Base-by-base conservation (phyloP, 139 green algal species). In the Chlamydomonas incerta region DNA sequence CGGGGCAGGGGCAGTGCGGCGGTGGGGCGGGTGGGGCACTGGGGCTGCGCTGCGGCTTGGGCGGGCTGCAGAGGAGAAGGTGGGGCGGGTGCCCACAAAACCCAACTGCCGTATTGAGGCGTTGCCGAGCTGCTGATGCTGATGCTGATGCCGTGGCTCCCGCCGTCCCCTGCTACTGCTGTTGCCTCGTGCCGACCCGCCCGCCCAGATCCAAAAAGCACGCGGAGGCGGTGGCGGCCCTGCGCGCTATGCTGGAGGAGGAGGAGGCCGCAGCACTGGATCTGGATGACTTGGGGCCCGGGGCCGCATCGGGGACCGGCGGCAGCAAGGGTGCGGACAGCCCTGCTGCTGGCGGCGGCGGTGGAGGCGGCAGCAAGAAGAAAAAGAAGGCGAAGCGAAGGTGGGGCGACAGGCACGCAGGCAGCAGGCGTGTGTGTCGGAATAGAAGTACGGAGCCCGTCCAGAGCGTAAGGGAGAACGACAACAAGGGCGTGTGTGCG, bases 201-300 rank as follows among this genome's bases (percentile, higher is more conserved):
- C n/a, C n/a, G n/a, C n/a, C n/a, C n/a, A n/a, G 90, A 63, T 96
- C 91, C 35, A 96, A 94, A 87, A 96, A 97, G 85, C 96, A 98
- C 81, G 35, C 76, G 76, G 91, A 97, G 67, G 80, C 90, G 35
- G 46, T 93, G 50, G 88, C 90, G n/a, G 68, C 76, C 21, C 85
- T 96, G 74, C 79, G 86, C 47, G 87, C 84, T 28, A 71, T 93
- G 58, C 72, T 96, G 79, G 68, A 93, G 37, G 90, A 91, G 60
- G 93, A 96, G 74, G 93, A 95, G 72, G 86, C 31, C 26, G 80
- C 65, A 29, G 67, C 47, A 33, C 50, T 75, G 29, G n/a, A 31
- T 5, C 41, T 74, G 31, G 79, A 31, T 24, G n/a, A 52, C 1
- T 57, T 74, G 23, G 77, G 63, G 29, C 63, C 37, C 20, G 77